phyloP scores from a whole-genome alignment of 768 basidiomycete species.

The Naganishia vishniacii region DNA sequence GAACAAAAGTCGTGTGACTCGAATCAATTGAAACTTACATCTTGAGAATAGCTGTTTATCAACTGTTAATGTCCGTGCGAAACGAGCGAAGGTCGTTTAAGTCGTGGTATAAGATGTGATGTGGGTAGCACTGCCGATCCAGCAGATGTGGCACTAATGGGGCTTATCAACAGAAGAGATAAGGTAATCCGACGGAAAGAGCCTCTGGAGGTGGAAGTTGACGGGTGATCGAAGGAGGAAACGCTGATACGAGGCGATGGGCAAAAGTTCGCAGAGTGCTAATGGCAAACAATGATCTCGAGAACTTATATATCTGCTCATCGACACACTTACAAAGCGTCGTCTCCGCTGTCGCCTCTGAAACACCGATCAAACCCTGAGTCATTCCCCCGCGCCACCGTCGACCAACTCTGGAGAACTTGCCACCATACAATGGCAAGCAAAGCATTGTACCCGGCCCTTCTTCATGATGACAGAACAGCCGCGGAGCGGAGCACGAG shows the following conservation, averaged over 20 bases:
- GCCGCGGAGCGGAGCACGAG: no score
- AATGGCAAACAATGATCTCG: not conserved
- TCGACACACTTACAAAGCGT: constrained; percentile 16
- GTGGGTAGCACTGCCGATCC: no score
- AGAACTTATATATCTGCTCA: not conserved
- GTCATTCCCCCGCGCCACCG: not conserved
- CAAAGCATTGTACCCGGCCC: not conserved
- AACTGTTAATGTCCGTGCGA: not conserved
- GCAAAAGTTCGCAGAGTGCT: no score
- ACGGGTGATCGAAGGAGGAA: no score
- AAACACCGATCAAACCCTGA: not conserved
- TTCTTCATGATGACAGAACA: not conserved
- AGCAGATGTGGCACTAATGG: no score
- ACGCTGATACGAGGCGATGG: no score
- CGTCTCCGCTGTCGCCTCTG: not conserved
- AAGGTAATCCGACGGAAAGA: no score
- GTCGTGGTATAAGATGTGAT: no score
- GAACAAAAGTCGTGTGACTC: no score
- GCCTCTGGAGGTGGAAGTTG: no score
- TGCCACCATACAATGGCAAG: no score
- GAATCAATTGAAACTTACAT: constrained; percentile 7
- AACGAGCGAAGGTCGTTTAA: not conserved
- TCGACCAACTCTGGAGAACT: not conserved
- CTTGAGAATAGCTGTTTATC: not conserved
- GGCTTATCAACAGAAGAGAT: no score